Conservation (phyloP, 1,284 basidiomycete genomes). For the Fistulinella staudtii region DNA sequence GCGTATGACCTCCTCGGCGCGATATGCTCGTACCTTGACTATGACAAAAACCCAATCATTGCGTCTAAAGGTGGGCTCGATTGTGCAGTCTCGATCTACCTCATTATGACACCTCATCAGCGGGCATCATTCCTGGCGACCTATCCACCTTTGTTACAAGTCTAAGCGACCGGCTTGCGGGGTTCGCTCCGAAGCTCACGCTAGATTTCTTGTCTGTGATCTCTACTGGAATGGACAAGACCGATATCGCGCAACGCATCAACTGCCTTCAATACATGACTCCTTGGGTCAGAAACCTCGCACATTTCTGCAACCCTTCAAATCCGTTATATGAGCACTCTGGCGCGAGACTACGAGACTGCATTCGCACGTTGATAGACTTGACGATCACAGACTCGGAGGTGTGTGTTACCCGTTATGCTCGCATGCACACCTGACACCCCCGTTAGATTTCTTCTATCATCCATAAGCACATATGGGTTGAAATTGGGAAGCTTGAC, state of each 20-base stretch:
- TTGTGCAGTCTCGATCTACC: neutral
- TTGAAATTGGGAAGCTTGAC: slow-evolving; percentile 67
- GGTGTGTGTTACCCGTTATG: slow-evolving; percentile 39
- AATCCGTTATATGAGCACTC: slow-evolving; percentile 63
- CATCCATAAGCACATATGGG: slow-evolving; percentile 74
- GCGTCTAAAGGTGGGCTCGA: slow-evolving; percentile 59
- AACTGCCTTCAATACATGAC: slow-evolving; percentile 76
- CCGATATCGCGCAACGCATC: slow-evolving; percentile 52
- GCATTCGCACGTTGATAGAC: slow-evolving; percentile 72
- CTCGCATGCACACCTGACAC: slow-evolving; percentile 7
- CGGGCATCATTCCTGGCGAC: slow-evolving; percentile 72
- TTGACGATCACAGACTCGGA: slow-evolving; percentile 68
- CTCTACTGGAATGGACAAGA: slow-evolving; percentile 58
- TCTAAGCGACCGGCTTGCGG: slow-evolving; percentile 70
- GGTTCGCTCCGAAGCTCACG: slow-evolving; percentile 73
- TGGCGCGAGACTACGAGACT: slow-evolving; percentile 70
- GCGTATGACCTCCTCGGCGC: slow-evolving; percentile 78
- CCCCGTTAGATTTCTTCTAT: slow-evolving; percentile 56
- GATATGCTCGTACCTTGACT: slow-evolving; percentile 74
- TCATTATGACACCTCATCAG: slow-evolving; percentile 34
- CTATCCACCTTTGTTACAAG: slow-evolving; percentile 59
- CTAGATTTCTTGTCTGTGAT: slow-evolving; percentile 86
- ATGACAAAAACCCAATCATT: slow-evolving; percentile 65
- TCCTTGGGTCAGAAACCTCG: slow-evolving; percentile 84
- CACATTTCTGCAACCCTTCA: slow-evolving; percentile 67